phyloP scores from a whole-genome alignment of 2,329 filamentous ascomycete genomes.

The Penicillium sp. region DNA sequence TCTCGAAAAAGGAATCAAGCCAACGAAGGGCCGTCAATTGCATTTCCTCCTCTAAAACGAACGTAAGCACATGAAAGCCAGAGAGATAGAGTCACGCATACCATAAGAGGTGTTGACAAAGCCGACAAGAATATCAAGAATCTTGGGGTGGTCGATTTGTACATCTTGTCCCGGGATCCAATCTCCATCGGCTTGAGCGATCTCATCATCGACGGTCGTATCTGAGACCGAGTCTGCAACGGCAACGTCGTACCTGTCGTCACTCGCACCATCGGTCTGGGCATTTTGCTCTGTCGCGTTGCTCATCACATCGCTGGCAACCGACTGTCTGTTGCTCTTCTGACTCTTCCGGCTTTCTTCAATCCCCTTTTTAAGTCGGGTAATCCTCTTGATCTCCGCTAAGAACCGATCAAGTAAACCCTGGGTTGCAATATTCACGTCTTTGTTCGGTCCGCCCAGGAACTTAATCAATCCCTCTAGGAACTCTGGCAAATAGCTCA shows the following conservation, averaged over 20 bases:
- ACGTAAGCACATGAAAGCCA: slow-evolving; percentile 14
- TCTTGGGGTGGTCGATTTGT: slow-evolving; percentile 86
- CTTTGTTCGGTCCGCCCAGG: slow-evolving; percentile 82
- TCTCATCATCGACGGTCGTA: slow-evolving; percentile 51
- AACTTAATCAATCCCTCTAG: slow-evolving; percentile 87
- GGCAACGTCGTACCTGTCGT: slow-evolving; percentile 54
- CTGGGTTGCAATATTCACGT: slow-evolving; percentile 94
- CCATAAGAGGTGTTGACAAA: slow-evolving; percentile 81
- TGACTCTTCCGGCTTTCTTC: slow-evolving; percentile 73
- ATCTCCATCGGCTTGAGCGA: slow-evolving; percentile 72
- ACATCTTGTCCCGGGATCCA: slow-evolving; percentile 98
- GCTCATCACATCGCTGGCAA: slow-evolving; percentile 66
- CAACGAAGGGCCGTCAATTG: slow-evolving; percentile 86
- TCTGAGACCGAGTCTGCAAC: slow-evolving; percentile 47
- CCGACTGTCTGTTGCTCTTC: slow-evolving; percentile 67
- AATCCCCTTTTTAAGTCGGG: slow-evolving; percentile 86
- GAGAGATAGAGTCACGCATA: slow-evolving; percentile 39
- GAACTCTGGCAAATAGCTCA: slow-evolving; percentile 89
- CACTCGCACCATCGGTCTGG: slow-evolving; percentile 29
- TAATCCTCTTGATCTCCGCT: slow-evolving; percentile 90
- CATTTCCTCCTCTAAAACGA: slow-evolving; percentile 73
- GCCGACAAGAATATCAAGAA: slow-evolving; percentile 84
- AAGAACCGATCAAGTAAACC: slow-evolving; percentile 85
- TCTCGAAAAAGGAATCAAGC: slow-evolving; percentile 96
- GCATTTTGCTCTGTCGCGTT: slow-evolving; percentile 49